Percentiles rank a stretch among this genome's conserved stretches.
These are phyloP conservation scores for Ulmus americana DNA, from an alignment of 331 rosid genomes.

Conservation along the genomic window DNA sequence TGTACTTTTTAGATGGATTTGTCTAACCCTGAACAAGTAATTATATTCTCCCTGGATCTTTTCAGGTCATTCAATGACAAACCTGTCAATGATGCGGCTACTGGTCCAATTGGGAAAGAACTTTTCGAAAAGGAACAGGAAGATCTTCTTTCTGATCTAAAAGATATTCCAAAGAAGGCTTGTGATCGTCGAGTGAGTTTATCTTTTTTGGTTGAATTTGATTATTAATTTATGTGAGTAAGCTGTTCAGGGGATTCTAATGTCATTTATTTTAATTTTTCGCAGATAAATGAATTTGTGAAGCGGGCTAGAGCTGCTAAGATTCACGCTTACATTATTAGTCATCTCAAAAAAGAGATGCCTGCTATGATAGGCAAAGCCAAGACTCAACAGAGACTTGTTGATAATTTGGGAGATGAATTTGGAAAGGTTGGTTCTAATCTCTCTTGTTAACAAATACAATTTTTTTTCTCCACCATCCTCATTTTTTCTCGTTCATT, in stretches of 20 bases:
- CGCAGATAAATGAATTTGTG: conserved; percentile 78
- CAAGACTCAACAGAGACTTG: conserved; percentile 64
- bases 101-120: conserved; percentile 78
- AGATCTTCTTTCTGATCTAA: conserved; percentile 79
- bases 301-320: conserved; percentile 89
- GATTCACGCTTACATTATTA: conserved; percentile 75
- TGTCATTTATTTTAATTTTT: not conserved
- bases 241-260: not conserved
- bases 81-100: conserved; percentile 66
- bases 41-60: conserved; percentile 20
- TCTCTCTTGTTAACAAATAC: not conserved
- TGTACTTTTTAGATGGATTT: not conserved
- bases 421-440: conserved; percentile 81
- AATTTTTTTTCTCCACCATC: not conserved
- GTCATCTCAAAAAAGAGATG: conserved; percentile 84
- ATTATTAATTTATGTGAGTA: not conserved
- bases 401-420: conserved; percentile 62
- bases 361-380: conserved; percentile 82
- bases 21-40: not conserved
- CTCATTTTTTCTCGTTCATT: not conserved
- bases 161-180: conserved; percentile 82
- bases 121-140: conserved; percentile 85
- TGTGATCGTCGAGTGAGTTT: conserved; percentile 78
- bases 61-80: conserved; percentile 80
- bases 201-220: not conserved